phyloP scores from a whole-genome alignment of 306 rosid genomes.

The Alnus glutinosa region DNA sequence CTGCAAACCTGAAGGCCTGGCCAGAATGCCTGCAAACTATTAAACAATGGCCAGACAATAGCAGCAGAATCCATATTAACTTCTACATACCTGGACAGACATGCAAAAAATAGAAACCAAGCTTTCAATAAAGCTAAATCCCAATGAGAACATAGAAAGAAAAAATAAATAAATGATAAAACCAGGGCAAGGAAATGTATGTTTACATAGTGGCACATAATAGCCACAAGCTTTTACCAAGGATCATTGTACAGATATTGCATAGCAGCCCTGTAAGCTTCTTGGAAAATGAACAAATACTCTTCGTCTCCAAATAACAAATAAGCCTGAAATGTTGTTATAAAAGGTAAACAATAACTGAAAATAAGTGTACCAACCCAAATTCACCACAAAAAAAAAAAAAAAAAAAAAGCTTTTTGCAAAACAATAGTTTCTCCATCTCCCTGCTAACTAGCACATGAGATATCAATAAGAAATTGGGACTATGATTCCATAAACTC shows the following conservation, averaged over 20 bases:
- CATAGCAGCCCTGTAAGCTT: conserved; percentile 98
- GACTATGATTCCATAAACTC: background rate
- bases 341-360: conserved; percentile 8
- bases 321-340: conserved; percentile 68
- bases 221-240: conserved; percentile 70
- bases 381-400: background rate
- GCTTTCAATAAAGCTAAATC: conserved; percentile 9
- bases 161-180: background rate
- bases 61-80: conserved; percentile 98
- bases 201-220: conserved; percentile 35
- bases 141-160: conserved; percentile 6
- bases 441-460: background rate
- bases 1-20: conserved; percentile 95
- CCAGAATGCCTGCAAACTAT: conserved; percentile 99
- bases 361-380: conserved; percentile 24
- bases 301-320: conserved; percentile 94
- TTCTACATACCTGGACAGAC: conserved; percentile 78
- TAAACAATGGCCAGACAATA: conserved; percentile 94
- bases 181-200: conserved; percentile 26
- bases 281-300: conserved; percentile 90
- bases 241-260: conserved; percentile 88
- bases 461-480: background rate
- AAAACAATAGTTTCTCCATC: background rate
- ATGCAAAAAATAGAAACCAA: conserved; percentile 12
- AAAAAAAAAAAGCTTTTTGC: background rate